Conservation (phyloP, 257 asterid genomes). For the Capsicum chinense region DNA sequence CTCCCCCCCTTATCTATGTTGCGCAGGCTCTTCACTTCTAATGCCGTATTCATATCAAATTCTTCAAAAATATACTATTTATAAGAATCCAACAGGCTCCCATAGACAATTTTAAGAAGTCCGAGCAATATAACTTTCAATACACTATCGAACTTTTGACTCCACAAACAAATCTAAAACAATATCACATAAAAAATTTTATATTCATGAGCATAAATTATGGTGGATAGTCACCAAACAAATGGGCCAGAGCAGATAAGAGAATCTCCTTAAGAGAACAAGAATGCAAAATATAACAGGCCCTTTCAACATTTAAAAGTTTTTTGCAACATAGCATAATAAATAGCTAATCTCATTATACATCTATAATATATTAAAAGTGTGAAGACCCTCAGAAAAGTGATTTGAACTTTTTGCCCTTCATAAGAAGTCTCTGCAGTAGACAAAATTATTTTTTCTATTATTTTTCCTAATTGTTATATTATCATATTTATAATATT, state of each 20-base stretch:
- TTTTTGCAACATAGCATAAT: background rate
- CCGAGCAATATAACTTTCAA: background rate
- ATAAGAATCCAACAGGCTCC: no score
- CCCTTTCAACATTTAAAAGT: background rate
- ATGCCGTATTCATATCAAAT: no score
- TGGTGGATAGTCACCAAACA: background rate
- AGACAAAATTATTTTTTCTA: no score
- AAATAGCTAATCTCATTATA: background rate
- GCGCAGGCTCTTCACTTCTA: no score
- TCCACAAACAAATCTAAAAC: background rate
- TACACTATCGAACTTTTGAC: background rate
- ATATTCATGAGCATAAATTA: background rate
- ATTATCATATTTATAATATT: no score
- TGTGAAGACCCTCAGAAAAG: no score
- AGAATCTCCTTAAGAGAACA: background rate
- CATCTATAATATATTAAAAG: no score
- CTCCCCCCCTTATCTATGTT: background rate
- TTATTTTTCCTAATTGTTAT: no score
- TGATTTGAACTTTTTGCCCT: no score
- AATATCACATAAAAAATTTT: background rate
- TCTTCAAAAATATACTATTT: no score
- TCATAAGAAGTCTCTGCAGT: no score
- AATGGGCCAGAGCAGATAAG: background rate
- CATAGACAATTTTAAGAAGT: no score
- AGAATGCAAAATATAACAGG: background rate